Evolutionary conservation across 2,329 filamentous ascomycete species (phyloP), one percentile per base, ranked within the genome.

Genomic region (Aspergillus bombycis): DNA sequence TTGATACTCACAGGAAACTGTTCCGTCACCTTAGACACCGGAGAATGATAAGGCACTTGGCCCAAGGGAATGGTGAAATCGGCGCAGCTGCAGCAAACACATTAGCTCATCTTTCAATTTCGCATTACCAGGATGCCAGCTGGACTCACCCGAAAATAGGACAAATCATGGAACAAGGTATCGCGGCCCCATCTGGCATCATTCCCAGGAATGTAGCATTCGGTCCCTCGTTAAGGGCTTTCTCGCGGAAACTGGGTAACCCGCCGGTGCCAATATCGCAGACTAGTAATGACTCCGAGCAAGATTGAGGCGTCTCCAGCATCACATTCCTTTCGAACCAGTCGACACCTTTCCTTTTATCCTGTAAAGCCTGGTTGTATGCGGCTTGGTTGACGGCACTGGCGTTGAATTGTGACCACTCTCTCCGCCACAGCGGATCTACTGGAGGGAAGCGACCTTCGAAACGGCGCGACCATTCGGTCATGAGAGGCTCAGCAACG

Each of bases 321-420:
- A 75, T 66, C 11, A 77, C 64, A 36, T 69, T 57, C 1, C 52
- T 55, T 58, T 75, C 74, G 60, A 77, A 75, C 75, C 75, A 66
- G 14, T 60, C 43, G 4, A 62, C 58, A 2, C 48, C 43, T 23
- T 4, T n/a, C 7, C 60, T 52, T 26, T 62, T 60, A 3, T 43
- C 43, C 0, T 14, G 30, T 19, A 65, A n/a, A 5, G 65, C 60
- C 12, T 32, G 41, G 36, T 57, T 16, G 56, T 63, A 67, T 3
- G 46, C 58, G 4, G 54, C 7, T 52, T 53, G 54, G 3, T 54
- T 67, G 26, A 54, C 57, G 45, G 28, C 6, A 19, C 36, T 54
- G n/a, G 26, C 16, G 45, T 67, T 55, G 45, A 60, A 62, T 11
- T 54, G 5, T 5, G 52, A 26, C 65, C 63, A 67, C 16, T 54